Evolutionary conservation across 2,329 filamentous ascomycete genomes (phyloP), one percentile per base, ranked within the genome.

Genomic region (Penicillium sp.): DNA sequence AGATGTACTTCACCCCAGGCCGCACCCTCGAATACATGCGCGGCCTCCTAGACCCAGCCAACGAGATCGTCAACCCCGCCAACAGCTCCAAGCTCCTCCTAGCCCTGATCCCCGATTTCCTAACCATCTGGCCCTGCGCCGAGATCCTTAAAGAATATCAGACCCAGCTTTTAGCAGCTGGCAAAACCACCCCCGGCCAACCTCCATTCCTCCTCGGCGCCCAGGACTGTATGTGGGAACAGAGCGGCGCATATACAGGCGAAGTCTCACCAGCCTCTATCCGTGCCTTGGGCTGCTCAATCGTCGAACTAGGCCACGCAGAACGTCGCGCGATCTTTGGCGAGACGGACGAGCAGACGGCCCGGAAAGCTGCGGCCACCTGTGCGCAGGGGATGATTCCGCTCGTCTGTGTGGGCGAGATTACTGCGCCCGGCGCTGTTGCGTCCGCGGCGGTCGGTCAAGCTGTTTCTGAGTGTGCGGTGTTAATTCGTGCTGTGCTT

Each of bases 291-390:
- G 90, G 90, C 42, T 89, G 86, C 49, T 81, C 79, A 19, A 83
- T 96, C 49, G 87, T 95, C 10, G 90, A 93, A 69, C 79, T 96
- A 6, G 90, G 90, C 1, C 91, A 96, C 71, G 91, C 91, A 1
- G 91, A 96, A 75, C 83, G 91, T 5, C 81, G 90, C 50, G 76
- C 85, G 2, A 71, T 91, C 21, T 91, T 93, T 67, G 83, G 83
- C 16, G 91, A 96, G 79, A 89, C 86, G n/a, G 89, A 95, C 66
- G 81, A 78, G 16, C 77, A 81, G 43, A 84, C 88, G 0, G 87
- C 86, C 0, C 82, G 77, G 58, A 95, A 95, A 75, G 90, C 89
- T 0, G 82, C 81, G 0, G 90, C 90, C 0, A 85, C 85, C 1
- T 85, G 83, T 16, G 76, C 84, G 4, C 87, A 91, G 67, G 87